Evolutionary conservation across 2,329 filamentous ascomycete genomes (phyloP).

Genomic region (Hypoxylon sp.): DNA sequence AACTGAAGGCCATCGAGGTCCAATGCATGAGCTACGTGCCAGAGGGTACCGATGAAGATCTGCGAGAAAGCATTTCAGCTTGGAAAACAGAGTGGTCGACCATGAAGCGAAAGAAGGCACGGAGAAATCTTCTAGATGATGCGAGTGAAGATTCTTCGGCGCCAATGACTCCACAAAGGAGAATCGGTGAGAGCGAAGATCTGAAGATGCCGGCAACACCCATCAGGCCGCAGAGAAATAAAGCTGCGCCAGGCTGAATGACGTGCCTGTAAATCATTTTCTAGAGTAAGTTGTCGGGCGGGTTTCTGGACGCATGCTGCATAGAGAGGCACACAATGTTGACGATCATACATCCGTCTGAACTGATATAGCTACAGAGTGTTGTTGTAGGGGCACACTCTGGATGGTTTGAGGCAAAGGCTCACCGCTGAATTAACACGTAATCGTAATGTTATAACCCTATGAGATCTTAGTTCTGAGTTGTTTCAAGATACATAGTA

Average conservation of each 20-base stretch:
- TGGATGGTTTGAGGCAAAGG: slow-evolving; percentile 9
- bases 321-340: slow-evolving; percentile 18
- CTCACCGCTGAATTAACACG: slow-evolving; percentile 18
- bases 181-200: slow-evolving; percentile 25
- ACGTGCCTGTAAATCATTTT: slow-evolving; percentile 28
- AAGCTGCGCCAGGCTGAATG: slow-evolving; percentile 26
- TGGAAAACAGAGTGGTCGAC: slow-evolving; percentile 71
- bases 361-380: slow-evolving; percentile 1
- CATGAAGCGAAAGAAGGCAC: slow-evolving; percentile 61
- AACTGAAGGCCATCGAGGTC: slow-evolving; percentile 71
- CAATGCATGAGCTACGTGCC: slow-evolving; percentile 63
- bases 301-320: slow-evolving; percentile 22
- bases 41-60: slow-evolving; percentile 64
- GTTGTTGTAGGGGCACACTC: slow-evolving; percentile 15
- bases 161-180: slow-evolving; percentile 40
- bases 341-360: slow-evolving; percentile 24
- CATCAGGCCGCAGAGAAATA: slow-evolving; percentile 33
- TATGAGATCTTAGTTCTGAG: slow-evolving; percentile 6
- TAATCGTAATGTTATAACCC: slow-evolving; percentile 3
- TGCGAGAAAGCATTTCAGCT: slow-evolving; percentile 68
- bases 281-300: slow-evolving; percentile 25
- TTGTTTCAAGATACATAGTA: slow-evolving; percentile 13
- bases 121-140: slow-evolving; percentile 35
- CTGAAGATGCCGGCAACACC: slow-evolving; percentile 31
- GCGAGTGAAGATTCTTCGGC: slow-evolving; percentile 22